Base-by-base conservation (phyloP, 495 filamentous ascomycete species). In the Cercophora samala region DNA sequence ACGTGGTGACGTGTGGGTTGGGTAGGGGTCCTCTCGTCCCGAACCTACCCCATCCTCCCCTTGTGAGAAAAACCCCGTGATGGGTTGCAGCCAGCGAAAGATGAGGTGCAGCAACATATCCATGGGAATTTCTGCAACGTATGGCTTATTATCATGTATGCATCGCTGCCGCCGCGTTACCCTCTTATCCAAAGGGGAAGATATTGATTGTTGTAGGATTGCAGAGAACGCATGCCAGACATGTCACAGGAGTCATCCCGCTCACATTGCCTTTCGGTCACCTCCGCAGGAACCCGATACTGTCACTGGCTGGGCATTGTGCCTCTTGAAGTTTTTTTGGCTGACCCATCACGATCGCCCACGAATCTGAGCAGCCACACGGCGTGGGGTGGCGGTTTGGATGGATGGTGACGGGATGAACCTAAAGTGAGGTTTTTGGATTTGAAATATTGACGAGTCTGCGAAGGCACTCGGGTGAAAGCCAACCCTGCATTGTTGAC, bases 251-350 rank as follows among this genome's bases (percentile, higher is more conserved):
- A 46, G 37, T 46, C 13, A 46, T 46, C 37, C 37, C 13, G 8
- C 37, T 46, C 37, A 46, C 37, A 46, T 46, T 23, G 6, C 18
- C n/a, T 23, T 58, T 51, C 62, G 58, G 60, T 69, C 71, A 75
- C 61, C 63, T 68, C 73, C 69, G 73, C 75, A 77, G 75, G 75
- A 77, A 77, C 75, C 75, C 75, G 75, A 58, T 21, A 19, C 62
- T 59, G 29, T 66, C 60, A 74, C 69, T 74, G 65, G 70, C 64
- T 63, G 51, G 58, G 24, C 55, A 46, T 37, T 60, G 70, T 62
- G 53, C 42, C 61, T 51, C 56, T 51, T 53, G 32, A 19, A 25
- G 25, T 21, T 62, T n/a, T n/a, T n/a, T n/a, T 62, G 18, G 25
- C 29, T 23, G 22, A 9, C 26, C 60, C 60, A 18, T 62, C 29